phyloP scores from a whole-genome alignment of 192 early-diverging fungal species.

The Coemansia sp. region DNA sequence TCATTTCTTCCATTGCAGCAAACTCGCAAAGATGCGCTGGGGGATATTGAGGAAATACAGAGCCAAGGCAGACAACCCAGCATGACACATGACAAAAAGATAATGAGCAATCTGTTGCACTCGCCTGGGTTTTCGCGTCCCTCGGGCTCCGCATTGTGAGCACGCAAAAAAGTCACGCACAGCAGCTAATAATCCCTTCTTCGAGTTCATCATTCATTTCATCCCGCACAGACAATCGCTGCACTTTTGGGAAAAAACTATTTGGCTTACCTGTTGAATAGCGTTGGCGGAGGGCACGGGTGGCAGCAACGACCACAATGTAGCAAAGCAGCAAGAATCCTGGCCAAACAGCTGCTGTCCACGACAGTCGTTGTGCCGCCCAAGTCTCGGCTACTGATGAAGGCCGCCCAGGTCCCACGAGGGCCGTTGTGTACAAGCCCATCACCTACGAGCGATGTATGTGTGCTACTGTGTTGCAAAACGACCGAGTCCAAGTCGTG shows the following conservation, averaged over 20 bases:
- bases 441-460: not conserved
- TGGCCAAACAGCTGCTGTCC: constrained; percentile 23
- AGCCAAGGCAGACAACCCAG: too few relatives aligned
- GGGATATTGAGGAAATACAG: too few relatives aligned
- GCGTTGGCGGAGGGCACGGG: constrained; percentile 7
- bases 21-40: too few relatives aligned
- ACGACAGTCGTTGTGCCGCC: constrained; percentile 9
- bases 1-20: too few relatives aligned
- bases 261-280: constrained; percentile 8
- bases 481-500: not conserved
- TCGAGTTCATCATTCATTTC: not conserved
- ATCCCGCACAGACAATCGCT: constrained; percentile 4
- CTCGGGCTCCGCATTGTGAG: constrained; percentile 1
- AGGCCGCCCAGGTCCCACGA: not conserved
- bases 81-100: constrained; percentile 1
- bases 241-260: too few relatives aligned
- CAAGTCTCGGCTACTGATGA: not conserved
- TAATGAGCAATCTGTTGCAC: constrained; percentile 6
- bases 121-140: not conserved
- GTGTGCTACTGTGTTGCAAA: not conserved
- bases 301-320: constrained; percentile 5
- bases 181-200: not conserved
- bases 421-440: not conserved
- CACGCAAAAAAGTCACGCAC: constrained; percentile 4
- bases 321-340: constrained; percentile 32